These are phyloP conservation scores for Pestalotiopsis sp. DNA, from an alignment of 2,329 filamentous ascomycete species.

Conservation along the genomic window DNA sequence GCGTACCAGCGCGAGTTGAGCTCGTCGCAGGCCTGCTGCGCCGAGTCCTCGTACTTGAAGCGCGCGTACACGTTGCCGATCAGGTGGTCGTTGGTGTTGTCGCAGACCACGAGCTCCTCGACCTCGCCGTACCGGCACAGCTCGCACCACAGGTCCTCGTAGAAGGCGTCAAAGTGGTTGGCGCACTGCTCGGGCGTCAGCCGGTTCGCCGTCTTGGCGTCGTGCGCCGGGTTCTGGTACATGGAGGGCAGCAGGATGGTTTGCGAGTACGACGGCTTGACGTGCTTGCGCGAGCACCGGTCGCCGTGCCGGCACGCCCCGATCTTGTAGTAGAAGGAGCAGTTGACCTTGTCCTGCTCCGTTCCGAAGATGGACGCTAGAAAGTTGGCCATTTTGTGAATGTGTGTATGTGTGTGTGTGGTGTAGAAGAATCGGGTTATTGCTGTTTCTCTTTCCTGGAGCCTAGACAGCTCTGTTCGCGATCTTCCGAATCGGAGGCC, in stretches of 20 bases:
- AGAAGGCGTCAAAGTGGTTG: slow-evolving; percentile 99
- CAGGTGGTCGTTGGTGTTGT: slow-evolving; percentile 99
- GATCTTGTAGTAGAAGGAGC: slow-evolving; percentile 99
- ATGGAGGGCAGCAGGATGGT: slow-evolving; percentile 98
- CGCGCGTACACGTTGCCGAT: slow-evolving; percentile 99
- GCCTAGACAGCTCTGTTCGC: no score
- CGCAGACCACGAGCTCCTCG: slow-evolving; percentile 97
- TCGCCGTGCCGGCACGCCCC: slow-evolving; percentile 98
- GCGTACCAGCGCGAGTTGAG: slow-evolving; percentile 97
- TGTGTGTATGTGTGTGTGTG: background rate
- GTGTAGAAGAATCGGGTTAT: background rate
- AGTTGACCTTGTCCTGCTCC: slow-evolving; percentile 99
- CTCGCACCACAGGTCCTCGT: slow-evolving; percentile 99
- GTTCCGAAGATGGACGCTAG: slow-evolving; percentile 99
- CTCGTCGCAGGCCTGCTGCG: slow-evolving; percentile 90
- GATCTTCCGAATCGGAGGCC: no score
- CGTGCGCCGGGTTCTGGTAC: slow-evolving; percentile 98
- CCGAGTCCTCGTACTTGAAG: slow-evolving; percentile 99
- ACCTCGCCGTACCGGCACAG: slow-evolving; percentile 98
- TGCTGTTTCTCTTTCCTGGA: no score
- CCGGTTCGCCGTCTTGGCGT: slow-evolving; percentile 78
- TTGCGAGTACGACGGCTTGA: slow-evolving; percentile 97
- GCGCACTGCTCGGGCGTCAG: slow-evolving; percentile 96
- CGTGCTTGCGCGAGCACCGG: slow-evolving; percentile 96
- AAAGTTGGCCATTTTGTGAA: slow-evolving; percentile 82